These are phyloP conservation scores for Colletotrichum somersetense DNA, from an alignment of 2,329 filamentous ascomycete species.

Conservation along the genomic window DNA sequence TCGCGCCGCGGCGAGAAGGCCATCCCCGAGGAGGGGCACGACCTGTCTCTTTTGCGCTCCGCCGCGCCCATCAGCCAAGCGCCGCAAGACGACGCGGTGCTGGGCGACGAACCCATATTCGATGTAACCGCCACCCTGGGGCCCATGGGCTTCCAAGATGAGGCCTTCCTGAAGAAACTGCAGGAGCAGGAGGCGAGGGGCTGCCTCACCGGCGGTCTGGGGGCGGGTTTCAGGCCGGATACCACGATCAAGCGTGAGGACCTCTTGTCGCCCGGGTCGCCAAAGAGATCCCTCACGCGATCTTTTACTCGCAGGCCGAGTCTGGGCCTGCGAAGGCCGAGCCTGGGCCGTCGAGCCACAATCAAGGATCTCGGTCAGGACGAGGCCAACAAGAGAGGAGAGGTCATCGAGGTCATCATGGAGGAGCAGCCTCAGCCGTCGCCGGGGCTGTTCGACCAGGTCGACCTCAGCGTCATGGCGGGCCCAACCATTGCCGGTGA, in stretches of 20 bases:
- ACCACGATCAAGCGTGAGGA: constrained; percentile 63
- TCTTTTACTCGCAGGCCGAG: constrained; percentile 56
- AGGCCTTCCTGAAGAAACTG: constrained; percentile 58
- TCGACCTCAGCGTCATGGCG: constrained; percentile 66
- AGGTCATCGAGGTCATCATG: constrained; percentile 71
- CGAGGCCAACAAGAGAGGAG: constrained; percentile 70
- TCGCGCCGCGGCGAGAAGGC: constrained; percentile 46
- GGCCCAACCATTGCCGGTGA: constrained; percentile 53
- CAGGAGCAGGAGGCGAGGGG: constrained; percentile 68
- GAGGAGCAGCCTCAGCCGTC: constrained; percentile 47
- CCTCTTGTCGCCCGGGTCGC: constrained; percentile 56
- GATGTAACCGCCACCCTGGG: constrained; percentile 62
- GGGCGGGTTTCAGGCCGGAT: constrained; percentile 64
- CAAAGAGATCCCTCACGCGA: constrained; percentile 54
- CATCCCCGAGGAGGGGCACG: constrained; percentile 57
- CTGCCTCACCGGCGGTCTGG: constrained; percentile 69
- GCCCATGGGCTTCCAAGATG: constrained; percentile 58
- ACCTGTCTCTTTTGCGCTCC: constrained; percentile 57
- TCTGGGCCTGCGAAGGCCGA: constrained; percentile 44
- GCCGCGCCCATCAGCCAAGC: constrained; percentile 57
- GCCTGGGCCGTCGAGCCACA: constrained; percentile 53
- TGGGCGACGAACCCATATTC: constrained; percentile 51
- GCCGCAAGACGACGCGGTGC: constrained; percentile 50
- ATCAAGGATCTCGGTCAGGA: constrained; percentile 66
- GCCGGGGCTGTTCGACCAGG: constrained; percentile 48